These are phyloP conservation scores for Panicum hallii DNA, from an alignment of 202 grass and related monocot genomes.

Conservation along the genomic window DNA sequence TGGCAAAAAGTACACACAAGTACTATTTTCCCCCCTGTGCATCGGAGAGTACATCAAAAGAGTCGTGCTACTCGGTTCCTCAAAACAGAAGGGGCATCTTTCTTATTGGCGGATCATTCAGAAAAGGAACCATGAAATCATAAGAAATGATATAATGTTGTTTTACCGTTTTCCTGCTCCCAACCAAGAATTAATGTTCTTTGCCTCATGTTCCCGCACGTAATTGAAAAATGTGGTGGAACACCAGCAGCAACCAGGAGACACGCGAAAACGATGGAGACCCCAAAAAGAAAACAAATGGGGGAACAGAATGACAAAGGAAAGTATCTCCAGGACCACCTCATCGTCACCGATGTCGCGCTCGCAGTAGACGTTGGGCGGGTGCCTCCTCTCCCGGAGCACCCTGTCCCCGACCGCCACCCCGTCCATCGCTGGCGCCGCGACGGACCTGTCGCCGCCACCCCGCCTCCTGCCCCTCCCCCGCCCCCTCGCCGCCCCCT, in stretches of 20 bases:
- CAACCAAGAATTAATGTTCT: not conserved
- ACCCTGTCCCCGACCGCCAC: conserved; percentile 1
- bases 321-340: not conserved
- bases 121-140: too few relatives aligned
- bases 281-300: too few relatives aligned
- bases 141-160: not conserved
- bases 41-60: too few relatives aligned
- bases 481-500: not conserved
- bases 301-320: too few relatives aligned
- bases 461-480: not conserved
- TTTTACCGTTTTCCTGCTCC: not conserved
- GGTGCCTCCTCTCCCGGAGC: conserved; percentile 17
- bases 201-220: not conserved
- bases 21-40: too few relatives aligned
- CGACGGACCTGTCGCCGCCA: conserved; percentile 4
- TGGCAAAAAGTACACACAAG: too few relatives aligned
- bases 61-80: too few relatives aligned
- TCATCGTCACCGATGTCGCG: conserved; percentile 14
- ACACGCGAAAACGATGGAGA: not conserved
- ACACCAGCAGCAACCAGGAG: too few relatives aligned
- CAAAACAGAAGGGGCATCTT: too few relatives aligned
- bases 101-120: too few relatives aligned
- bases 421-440: not conserved
- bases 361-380: not conserved
- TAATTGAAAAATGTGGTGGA: too few relatives aligned